phyloP scores from a whole-genome alignment of 2,329 filamentous ascomycete species.

The Fusarium neocosmosporiellum region DNA sequence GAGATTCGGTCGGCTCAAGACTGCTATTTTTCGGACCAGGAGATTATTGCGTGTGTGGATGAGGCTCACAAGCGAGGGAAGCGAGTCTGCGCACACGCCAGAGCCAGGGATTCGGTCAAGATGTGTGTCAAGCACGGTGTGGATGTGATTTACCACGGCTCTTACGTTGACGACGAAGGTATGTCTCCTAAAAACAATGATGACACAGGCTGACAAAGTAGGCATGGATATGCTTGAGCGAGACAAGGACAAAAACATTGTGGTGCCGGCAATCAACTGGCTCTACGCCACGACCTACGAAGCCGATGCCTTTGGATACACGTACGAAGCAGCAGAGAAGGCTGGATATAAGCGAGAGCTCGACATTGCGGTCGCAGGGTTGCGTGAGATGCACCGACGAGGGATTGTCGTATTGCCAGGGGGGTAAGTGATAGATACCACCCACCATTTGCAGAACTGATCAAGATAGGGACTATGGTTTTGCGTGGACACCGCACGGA shows the following conservation, averaged over 20 bases:
- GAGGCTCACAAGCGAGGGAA: constrained; percentile 25
- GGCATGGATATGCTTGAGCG: constrained; percentile 6
- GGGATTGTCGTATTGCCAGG: constrained; percentile 25
- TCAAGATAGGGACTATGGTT: constrained; percentile 10
- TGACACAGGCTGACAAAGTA: background rate
- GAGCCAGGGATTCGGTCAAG: constrained; percentile 25
- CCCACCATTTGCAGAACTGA: background rate
- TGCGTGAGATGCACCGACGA: constrained; percentile 26
- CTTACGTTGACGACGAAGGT: constrained; percentile 27
- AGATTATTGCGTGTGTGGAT: constrained; percentile 23
- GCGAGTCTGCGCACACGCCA: constrained; percentile 23
- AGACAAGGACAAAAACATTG: constrained; percentile 6
- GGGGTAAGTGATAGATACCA: constrained; percentile 1
- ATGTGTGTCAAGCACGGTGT: constrained; percentile 26
- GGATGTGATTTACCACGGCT: constrained; percentile 27
- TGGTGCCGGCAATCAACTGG: constrained; percentile 24
- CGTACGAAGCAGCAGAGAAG: constrained; percentile 9
- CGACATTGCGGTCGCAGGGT: constrained; percentile 8
- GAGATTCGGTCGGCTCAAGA: constrained; percentile 20
- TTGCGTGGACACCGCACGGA: constrained; percentile 23
- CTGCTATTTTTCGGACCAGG: constrained; percentile 25
- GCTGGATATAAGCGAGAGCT: constrained; percentile 21
- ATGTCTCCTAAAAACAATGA: background rate
- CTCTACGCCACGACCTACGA: constrained; percentile 23
- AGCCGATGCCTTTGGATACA: constrained; percentile 20